Evolutionary conservation across 768 basidiomycete genomes (phyloP).

Genomic region (Russula emetica): DNA sequence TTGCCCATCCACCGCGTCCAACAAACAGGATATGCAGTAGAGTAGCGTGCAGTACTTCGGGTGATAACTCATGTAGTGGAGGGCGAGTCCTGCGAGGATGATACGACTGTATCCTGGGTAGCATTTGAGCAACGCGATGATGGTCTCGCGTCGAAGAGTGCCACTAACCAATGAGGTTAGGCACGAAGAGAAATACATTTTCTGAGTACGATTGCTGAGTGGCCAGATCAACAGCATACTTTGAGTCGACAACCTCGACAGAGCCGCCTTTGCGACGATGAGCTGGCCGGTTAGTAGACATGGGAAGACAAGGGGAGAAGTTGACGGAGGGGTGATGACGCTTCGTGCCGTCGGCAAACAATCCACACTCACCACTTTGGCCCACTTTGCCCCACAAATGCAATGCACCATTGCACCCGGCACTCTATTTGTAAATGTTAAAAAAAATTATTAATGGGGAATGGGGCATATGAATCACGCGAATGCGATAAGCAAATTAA

Average conservation of each 20-base stretch:
- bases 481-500: conserved; percentile 12
- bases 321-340: not conserved
- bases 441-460: not conserved
- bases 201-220: conserved; percentile 84
- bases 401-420: no score
- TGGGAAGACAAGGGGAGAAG: not conserved
- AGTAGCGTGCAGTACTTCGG: conserved; percentile 88
- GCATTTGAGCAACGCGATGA: conserved; percentile 6
- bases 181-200: conserved; percentile 95
- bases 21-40: conserved; percentile 84
- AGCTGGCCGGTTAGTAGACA: conserved; percentile 26
- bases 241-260: conserved; percentile 73
- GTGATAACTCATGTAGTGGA: conserved; percentile 93
- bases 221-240: conserved; percentile 81
- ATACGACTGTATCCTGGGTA: conserved; percentile 81
- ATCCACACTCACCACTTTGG: not conserved
- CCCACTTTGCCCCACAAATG: no score
- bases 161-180: conserved; percentile 86
- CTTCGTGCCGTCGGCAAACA: not conserved
- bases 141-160: conserved; percentile 8
- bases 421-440: not conserved
- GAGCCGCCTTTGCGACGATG: conserved; percentile 46
- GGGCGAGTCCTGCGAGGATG: conserved; percentile 80
- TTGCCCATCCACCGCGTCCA: conserved; percentile 94
- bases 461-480: no score